A percentile compares a stretch with the other conserved stretches of the same genome.
These are phyloP conservation scores for Dryas alaskensis DNA, from an alignment of 306 rosid genomes.

Conservation along the genomic window DNA sequence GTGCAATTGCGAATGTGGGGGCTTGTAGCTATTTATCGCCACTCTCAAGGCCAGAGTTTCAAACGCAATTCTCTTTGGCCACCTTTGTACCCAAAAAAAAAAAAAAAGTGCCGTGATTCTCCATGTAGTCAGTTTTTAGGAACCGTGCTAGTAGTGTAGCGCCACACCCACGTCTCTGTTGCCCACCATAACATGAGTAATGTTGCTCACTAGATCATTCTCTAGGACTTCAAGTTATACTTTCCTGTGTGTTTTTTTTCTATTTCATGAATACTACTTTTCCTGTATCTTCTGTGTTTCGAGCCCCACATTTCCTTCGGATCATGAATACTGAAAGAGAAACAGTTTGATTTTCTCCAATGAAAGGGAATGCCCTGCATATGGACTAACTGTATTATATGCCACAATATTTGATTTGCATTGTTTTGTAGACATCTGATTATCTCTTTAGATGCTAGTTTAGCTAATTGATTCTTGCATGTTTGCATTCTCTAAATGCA, in stretches of 20 bases:
- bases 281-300: background rate
- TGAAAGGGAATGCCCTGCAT: background rate
- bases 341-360: no score
- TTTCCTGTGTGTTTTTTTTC: background rate
- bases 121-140: no score
- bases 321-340: background rate
- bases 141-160: background rate
- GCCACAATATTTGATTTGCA: background rate
- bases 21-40: no score
- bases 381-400: background rate
- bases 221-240: background rate
- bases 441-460: background rate
- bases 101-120: no score
- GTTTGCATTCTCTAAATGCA: conserved; percentile 32
- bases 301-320: background rate
- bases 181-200: background rate
- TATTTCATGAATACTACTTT: background rate
- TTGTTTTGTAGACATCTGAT: background rate
- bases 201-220: background rate
- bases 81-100: no score
- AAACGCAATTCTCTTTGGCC: no score
- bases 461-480: background rate
- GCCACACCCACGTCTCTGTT: background rate
- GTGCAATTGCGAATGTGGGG: no score
- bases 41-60: no score